Evolutionary conservation across 73 alveolate species (phyloP).

Genomic region (Paramecium sexaurelia): DNA sequence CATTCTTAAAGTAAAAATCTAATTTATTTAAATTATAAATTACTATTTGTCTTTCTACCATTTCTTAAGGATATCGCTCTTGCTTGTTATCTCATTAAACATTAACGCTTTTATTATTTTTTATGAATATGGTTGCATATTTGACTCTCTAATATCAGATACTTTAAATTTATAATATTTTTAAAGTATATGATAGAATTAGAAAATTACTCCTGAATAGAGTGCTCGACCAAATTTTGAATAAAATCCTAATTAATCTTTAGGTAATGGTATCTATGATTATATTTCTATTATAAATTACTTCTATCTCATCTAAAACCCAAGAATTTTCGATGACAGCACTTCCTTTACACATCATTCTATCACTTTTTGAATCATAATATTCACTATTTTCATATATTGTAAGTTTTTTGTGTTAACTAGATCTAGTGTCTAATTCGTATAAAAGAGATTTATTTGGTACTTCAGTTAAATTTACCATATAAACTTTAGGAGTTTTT

Average conservation of each 20-base stretch:
- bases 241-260: constrained; percentile 54
- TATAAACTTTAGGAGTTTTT: not conserved
- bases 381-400: constrained; percentile 19
- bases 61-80: too few relatives aligned
- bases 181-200: not conserved
- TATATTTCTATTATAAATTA: constrained; percentile 15
- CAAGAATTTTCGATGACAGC: constrained; percentile 43
- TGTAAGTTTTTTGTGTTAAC: not conserved
- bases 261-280: constrained; percentile 45
- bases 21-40: not conserved
- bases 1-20: constrained; percentile 31
- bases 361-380: constrained; percentile 33
- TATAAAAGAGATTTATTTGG: constrained; percentile 31
- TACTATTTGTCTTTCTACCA: constrained; percentile 64
- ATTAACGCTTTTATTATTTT: constrained; percentile 27
- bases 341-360: constrained; percentile 36
- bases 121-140: constrained; percentile 40
- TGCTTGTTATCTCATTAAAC: constrained; percentile 29
- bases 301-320: not conserved
- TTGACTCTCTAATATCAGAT: constrained; percentile 54
- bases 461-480: constrained; percentile 59
- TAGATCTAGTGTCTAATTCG: constrained; percentile 34
- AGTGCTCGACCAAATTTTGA: constrained; percentile 58
- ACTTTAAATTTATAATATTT: constrained; percentile 21
- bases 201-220: constrained; percentile 4